Base-by-base conservation (phyloP, 2,329 filamentous ascomycete genomes). In the Aspergillus unguis region DNA sequence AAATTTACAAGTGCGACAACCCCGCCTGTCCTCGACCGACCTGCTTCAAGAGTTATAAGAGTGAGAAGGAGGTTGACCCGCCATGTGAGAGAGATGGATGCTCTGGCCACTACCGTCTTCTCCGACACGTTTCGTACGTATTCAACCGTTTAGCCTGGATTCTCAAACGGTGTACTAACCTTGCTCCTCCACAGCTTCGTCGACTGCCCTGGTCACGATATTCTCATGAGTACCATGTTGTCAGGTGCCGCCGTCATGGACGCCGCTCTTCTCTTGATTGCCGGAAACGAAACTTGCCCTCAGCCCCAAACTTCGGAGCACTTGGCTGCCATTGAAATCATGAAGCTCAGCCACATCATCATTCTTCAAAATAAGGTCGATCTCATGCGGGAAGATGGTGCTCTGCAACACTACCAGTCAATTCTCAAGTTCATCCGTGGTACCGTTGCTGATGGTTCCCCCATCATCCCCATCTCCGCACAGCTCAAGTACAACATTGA, bases 221-320 rank as follows among this genome's bases (percentile, higher is more conserved):
- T 99, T 91, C 92, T 99, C 74, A 99, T 99, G 94, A 97, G 92
- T 77, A 99, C 94, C 66, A 99, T 99, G 94, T 86, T 99, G 81
- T 99, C 94, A 70, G 94, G 94, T 69, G 94, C 94, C 65, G 94
- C 94, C 60, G 94, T 99, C 83, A 99, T 99, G 94, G 94, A 99
- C 76, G 94, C 94, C 60, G 94, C 94, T 17, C 84, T 99, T 55
- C 85, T 99, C 51, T 82, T 99, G 50, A 96, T 99, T 71, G 94
- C 94, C 57, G 94, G 94, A 72, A 99, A 99, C 79, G 94, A 99
- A 86, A 86, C 90, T 48, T 97, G 94, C 79, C 94, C 94, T 32
- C 94, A 99, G 76, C 94, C 94, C 46, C 94, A 99, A 77, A 99
- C 94, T 17, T 96, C 92, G 26, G 94, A 99, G 79, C 94, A 99